These are phyloP conservation scores for Inga laurina DNA, from an alignment of 306 rosid genomes.

Conservation along the genomic window DNA sequence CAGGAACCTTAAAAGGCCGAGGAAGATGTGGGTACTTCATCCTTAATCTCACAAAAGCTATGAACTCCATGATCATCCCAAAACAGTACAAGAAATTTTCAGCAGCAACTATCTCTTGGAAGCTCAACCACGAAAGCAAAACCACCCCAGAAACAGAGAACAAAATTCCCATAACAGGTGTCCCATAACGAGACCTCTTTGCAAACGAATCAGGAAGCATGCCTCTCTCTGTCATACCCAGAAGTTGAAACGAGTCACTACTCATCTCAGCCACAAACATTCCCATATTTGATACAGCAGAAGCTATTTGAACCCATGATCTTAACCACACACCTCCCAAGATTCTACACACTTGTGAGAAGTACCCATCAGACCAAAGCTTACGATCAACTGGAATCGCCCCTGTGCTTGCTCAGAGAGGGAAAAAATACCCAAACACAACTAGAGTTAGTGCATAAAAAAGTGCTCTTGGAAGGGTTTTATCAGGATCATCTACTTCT, in stretches of 20 bases:
- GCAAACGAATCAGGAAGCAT: conserved; percentile 69
- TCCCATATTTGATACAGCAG: conserved; percentile 81
- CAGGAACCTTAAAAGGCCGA: conserved; percentile 60
- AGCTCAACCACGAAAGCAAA: conserved; percentile 71
- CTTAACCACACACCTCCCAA: conserved; percentile 69
- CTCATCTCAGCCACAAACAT: conserved; percentile 78
- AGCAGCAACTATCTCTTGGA: conserved; percentile 75
- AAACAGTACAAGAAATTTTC: conserved; percentile 69
- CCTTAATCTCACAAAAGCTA: conserved; percentile 64
- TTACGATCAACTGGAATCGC: conserved; percentile 47
- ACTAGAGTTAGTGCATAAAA: conserved; percentile 59
- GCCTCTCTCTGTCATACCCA: conserved; percentile 68
- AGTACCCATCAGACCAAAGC: conserved; percentile 67
- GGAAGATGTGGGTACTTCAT: conserved; percentile 39
- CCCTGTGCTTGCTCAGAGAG: conserved; percentile 63
- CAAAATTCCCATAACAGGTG: conserved; percentile 57
- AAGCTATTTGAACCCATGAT: conserved; percentile 57
- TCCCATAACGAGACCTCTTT: conserved; percentile 54
- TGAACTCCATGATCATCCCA: conserved; percentile 73
- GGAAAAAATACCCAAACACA: conserved; percentile 56
- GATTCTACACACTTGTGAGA: conserved; percentile 53
- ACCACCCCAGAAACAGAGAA: conserved; percentile 70
- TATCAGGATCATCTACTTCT: conserved; percentile 60
- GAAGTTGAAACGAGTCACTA: conserved; percentile 72
- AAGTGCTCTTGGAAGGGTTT: conserved; percentile 65